These are phyloP conservation scores for Mortierella sp. DNA, from an alignment of 371 early-diverging fungal genomes.

Conservation along the genomic window DNA sequence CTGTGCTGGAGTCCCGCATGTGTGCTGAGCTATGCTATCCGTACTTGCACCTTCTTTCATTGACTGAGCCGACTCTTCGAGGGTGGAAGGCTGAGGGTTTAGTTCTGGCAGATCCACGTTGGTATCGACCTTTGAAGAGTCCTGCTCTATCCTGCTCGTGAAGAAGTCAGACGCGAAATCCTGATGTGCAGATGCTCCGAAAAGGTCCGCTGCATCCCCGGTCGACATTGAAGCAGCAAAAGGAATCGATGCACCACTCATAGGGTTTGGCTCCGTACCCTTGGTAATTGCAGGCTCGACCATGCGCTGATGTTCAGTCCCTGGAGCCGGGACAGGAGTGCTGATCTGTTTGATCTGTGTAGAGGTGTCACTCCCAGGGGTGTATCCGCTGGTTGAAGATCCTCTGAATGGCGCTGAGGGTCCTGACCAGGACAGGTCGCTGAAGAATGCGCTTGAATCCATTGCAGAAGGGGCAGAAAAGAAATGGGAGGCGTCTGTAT, in stretches of 20 bases:
- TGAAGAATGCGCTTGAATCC: conserved; percentile 24
- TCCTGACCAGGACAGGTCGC: not conserved
- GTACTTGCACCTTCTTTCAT: not conserved
- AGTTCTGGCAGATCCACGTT: not conserved
- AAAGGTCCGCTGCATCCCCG: not conserved
- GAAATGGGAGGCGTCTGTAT: conserved; percentile 21
- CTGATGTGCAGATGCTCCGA: not conserved
- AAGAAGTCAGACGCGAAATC: not conserved
- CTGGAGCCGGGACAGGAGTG: not conserved
- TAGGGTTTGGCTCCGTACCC: not conserved
- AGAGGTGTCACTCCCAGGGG: too few relatives aligned
- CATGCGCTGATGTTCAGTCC: not conserved
- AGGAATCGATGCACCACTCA: not conserved
- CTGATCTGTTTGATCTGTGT: not conserved
- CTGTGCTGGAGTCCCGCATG: not conserved
- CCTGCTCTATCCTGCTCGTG: not conserved
- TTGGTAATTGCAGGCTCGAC: not conserved
- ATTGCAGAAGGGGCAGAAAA: not conserved
- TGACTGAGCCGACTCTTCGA: not conserved
- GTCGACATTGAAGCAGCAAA: not conserved
- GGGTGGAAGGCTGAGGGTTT: not conserved
- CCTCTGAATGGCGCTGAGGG: not conserved
- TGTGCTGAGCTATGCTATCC: not conserved
- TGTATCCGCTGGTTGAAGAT: not conserved
- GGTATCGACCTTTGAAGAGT: not conserved